Base-by-base conservation (phyloP, 139 green algal species). In the Coelastrella sp. region DNA sequence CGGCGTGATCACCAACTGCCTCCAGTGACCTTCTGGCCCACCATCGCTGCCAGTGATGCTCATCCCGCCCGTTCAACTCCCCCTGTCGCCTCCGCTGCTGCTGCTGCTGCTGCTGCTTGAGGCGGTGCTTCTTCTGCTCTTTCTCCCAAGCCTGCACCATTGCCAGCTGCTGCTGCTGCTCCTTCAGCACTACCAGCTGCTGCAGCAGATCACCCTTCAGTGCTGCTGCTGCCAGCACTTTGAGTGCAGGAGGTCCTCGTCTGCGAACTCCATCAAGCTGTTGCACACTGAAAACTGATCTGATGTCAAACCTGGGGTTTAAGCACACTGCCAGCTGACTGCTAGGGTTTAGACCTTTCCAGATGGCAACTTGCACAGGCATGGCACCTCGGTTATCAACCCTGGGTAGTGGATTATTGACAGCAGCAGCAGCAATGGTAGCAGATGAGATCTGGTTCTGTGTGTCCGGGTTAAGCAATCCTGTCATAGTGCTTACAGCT, bases 221-320 rank as follows among this genome's bases (percentile, higher is more conserved):
- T 12, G 78, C 78, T 84, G 35, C 49, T 84, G 78, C 78, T 84
- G 78, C 78, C 49, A 84, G 17, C 49, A 84, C 78, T 25, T 60
- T 59, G 6, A 84, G 78, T 9, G 78, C 57, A 17, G 78, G 49
- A 25, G 78, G 56, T 8, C 78, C 78, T 10, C 49, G 19, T 10
- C 20, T 49, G 19, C 78, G 20, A 11, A 84, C 22, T 6, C 25
- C 56, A 35, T 84, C 56, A 12, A 84, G 49, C 78, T 84, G 49
- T 56, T 66, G 15, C 10, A 49, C 19, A 7, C 49, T 84, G 78
- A 84, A 84, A 10, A 84, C 27, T 68, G 78, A 65, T 22, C 15
- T 7, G 19, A 84, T 84, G 56, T 84, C 22, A 5, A 84, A 27
- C 1, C 20, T 14, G 5, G 78, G 49, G 10, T 84, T 59, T 24